These are phyloP conservation scores for Acorus calamus DNA, from an alignment of 106 monocot genomes.

Conservation along the genomic window DNA sequence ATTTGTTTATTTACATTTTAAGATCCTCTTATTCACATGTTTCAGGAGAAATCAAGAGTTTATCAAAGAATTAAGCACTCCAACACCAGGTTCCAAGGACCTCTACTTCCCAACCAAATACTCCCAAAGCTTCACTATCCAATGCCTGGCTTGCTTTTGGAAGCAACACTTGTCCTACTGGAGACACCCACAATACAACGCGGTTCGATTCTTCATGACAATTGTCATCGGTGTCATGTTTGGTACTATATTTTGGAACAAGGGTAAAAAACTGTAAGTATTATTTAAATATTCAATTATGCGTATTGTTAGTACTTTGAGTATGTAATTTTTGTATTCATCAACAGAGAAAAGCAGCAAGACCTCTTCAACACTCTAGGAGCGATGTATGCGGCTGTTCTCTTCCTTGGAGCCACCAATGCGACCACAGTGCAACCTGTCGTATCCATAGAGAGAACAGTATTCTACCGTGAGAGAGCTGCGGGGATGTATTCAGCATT, in stretches of 20 bases:
- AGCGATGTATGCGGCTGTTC: slow-evolving; percentile 30
- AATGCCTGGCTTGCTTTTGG: slow-evolving; percentile 76
- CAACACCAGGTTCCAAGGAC: slow-evolving; percentile 44
- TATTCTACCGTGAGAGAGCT: slow-evolving; percentile 87
- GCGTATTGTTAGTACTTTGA: no score
- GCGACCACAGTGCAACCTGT: slow-evolving; percentile 61
- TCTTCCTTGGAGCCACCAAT: slow-evolving; percentile 33
- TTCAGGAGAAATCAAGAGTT: slow-evolving; percentile 58
- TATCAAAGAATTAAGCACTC: slow-evolving; percentile 47
- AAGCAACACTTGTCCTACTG: slow-evolving; percentile 93
- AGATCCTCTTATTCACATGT: neutral
- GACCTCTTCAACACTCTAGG: slow-evolving; percentile 67
- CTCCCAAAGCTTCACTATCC: slow-evolving; percentile 43
- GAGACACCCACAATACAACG: slow-evolving; percentile 81
- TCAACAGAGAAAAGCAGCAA: slow-evolving; percentile 47
- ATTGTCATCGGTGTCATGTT: slow-evolving; percentile 46
- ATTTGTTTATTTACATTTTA: no score
- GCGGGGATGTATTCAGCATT: slow-evolving; percentile 91
- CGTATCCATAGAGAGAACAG: slow-evolving; percentile 64
- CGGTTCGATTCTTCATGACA: slow-evolving; percentile 52
- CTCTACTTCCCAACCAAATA: slow-evolving; percentile 59
- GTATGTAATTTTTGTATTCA: no score
- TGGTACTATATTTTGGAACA: slow-evolving; percentile 76
- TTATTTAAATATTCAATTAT: no score
- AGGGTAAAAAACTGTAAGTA: slow-evolving; percentile 57